Percentiles rank a stretch among this genome's conserved stretches.
phyloP scores from a whole-genome alignment of 495 filamentous ascomycete species.

The Elasticomyces elasticus region DNA sequence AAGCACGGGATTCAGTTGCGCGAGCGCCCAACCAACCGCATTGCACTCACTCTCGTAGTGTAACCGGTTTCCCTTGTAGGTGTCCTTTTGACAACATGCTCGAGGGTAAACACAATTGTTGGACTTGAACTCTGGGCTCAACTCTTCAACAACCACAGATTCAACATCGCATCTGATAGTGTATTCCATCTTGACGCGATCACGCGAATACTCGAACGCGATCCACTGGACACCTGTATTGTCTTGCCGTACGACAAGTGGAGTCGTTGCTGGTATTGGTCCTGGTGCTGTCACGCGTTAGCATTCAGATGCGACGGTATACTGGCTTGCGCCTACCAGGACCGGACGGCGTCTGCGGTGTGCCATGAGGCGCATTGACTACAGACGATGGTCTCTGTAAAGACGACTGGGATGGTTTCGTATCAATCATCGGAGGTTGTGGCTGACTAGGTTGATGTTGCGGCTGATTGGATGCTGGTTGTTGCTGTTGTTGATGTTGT shows the following conservation, averaged over 20 bases:
- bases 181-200: conserved; percentile 98
- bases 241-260: conserved; percentile 87
- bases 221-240: conserved; percentile 98
- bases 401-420: conserved; percentile 49
- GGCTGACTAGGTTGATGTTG: conserved; percentile 46
- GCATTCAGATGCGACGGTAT: conserved; percentile 13
- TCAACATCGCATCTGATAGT: conserved; percentile 97
- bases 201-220: conserved; percentile 93
- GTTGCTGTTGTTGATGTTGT: conserved; percentile 40
- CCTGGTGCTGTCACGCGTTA: conserved; percentile 68
- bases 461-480: conserved; percentile 39
- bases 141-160: conserved; percentile 80
- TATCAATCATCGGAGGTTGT: conserved; percentile 14
- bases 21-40: conserved; percentile 92
- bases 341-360: conserved; percentile 42
- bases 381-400: conserved; percentile 49
- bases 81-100: conserved; percentile 88
- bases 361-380: conserved; percentile 36
- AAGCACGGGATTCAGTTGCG: conserved; percentile 80
- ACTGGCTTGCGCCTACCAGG: neutral
- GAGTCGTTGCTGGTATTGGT: conserved; percentile 95
- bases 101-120: conserved; percentile 97
- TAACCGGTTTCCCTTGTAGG: conserved; percentile 88
- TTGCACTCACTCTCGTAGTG: conserved; percentile 99
- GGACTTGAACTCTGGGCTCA: conserved; percentile 82